Evolutionary conservation across 306 rosid genomes (phyloP), one percentile per base, ranked within the genome.

Genomic region (Pueraria montana): DNA sequence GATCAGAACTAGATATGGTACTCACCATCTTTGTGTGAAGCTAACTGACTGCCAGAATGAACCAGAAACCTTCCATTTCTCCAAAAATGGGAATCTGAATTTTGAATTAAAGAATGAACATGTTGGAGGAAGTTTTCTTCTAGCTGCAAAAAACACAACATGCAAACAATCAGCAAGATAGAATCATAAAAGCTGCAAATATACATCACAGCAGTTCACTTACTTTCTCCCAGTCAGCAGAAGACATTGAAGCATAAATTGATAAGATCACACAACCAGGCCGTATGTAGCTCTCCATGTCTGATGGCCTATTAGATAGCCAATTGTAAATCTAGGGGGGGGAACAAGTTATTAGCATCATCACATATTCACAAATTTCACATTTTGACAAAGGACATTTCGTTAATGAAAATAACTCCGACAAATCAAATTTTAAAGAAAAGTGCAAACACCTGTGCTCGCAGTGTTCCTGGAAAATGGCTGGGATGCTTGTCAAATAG

Each of bases 251-350:
- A 65, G 84, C 89, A 87, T 95, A 95, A 84, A 93, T 58, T 74
- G 98, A 90, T 63, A 95, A 85, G 76, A 95, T 87, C 77, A 95
- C 98, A 62, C 98, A 95, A 27, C 98, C 98, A 21, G 98, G 98
- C 79, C 97, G 87, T 77, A 95, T 93, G 94, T 91, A 89, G 88
- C 98, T 95, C 87, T 95, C 97, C 92, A 95, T 91, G 80, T 93
- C 97, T 7, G 94, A 91, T 11, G 98, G 98, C 82, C 97, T 87
- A 74, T 86, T 91, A 56, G 97, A 91, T 74, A 95, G 97, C 98
- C 98, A 95, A 74, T 81, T 87, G 87, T 76, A 91, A 78, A 95
- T 90, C 98, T 95, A 72, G 45, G 63, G 5, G 8, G 5, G 5
- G 8, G 67, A 21, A 12, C 75, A 42, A 27, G 24, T 45, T 42